phyloP scores from a whole-genome alignment of 2,329 filamentous ascomycete genomes.

The Triangularia setosa region DNA sequence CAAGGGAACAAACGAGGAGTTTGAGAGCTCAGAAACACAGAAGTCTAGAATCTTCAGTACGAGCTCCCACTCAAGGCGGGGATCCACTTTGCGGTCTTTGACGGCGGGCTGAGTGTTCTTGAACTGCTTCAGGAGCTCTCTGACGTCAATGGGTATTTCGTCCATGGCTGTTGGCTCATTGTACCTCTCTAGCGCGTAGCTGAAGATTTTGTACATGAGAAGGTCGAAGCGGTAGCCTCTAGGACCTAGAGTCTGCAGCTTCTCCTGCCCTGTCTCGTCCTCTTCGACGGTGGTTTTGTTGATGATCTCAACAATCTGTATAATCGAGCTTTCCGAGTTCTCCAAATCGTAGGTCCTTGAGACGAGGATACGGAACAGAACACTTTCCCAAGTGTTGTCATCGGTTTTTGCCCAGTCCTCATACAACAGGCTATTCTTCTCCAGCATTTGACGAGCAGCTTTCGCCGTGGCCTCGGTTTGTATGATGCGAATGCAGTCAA shows the following conservation, averaged over 20 bases:
- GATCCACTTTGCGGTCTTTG: background rate
- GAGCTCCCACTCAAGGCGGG: background rate
- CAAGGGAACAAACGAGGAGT: conserved; percentile 3
- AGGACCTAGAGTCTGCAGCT: background rate
- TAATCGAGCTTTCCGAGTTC: background rate
- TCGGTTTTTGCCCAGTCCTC: background rate
- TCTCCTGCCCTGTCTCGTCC: background rate
- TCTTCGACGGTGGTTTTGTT: conserved; percentile 1
- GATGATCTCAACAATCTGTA: conserved; percentile 4
- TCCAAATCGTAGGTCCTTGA: conserved; percentile 12
- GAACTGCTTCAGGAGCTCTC: conserved; percentile 12
- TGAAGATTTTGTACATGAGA: conserved; percentile 11
- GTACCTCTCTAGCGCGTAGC: conserved; percentile 10
- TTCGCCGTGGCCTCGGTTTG: background rate
- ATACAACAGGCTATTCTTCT: background rate
- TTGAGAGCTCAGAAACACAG: conserved; percentile 6
- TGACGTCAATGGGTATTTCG: background rate
- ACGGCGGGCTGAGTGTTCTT: conserved; percentile 9
- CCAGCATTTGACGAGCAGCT: background rate
- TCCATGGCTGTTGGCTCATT: conserved; percentile 8
- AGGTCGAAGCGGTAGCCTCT: conserved; percentile 10
- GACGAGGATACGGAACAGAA: conserved; percentile 1
- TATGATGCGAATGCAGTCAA: conserved; percentile 7
- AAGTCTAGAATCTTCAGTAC: background rate
- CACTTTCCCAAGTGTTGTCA: background rate